Percentiles rank a stretch among this genome's conserved stretches.
Evolutionary conservation across 176 grass and related monocot genomes (phyloP).

Genomic region (Aegilops tauschii): DNA sequence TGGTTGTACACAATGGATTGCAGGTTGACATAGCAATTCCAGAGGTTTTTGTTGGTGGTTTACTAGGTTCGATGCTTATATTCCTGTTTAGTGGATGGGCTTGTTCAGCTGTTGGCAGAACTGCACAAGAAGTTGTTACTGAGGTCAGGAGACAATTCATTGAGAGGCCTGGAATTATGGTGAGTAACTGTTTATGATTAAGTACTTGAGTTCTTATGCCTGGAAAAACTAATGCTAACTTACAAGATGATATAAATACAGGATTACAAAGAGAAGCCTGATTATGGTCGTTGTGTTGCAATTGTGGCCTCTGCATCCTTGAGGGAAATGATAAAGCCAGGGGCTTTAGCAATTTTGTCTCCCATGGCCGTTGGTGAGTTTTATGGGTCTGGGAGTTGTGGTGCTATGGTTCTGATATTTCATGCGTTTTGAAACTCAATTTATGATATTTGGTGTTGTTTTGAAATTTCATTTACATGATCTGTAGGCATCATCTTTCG

Average conservation of each 20-base stretch:
- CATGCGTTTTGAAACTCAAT: conserved; percentile 1
- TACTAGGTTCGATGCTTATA: conserved; percentile 99
- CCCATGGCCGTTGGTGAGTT: conserved; percentile 81
- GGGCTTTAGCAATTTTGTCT: conserved; percentile 93
- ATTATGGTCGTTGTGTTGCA: conserved; percentile 97
- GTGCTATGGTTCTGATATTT: not conserved
- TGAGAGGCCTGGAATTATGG: conserved; percentile 99
- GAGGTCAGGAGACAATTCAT: conserved; percentile 99
- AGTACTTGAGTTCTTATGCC: conserved; percentile 14
- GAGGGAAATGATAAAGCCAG: conserved; percentile 96
- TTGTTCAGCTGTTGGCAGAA: conserved; percentile 97
- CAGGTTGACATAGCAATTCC: conserved; percentile 98
- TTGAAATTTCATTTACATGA: not conserved
- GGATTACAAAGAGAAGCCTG: conserved; percentile 97
- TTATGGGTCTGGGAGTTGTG: conserved; percentile 3
- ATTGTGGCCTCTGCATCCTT: conserved; percentile 97
- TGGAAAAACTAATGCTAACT: conserved; percentile 1
- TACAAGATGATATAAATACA: conserved; percentile 37
- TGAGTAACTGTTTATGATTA: conserved; percentile 34
- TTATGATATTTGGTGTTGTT: not conserved
- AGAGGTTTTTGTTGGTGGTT: conserved; percentile 95
- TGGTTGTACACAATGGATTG: conserved; percentile 23
- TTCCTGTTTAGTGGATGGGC: conserved; percentile 99
- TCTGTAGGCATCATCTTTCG: conserved; percentile 81
- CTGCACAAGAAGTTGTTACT: conserved; percentile 98